A percentile compares a stretch with the other conserved stretches of the same genome.
Evolutionary conservation across 2,329 filamentous ascomycete species (phyloP).

Genomic region (Botryotinia convoluta): DNA sequence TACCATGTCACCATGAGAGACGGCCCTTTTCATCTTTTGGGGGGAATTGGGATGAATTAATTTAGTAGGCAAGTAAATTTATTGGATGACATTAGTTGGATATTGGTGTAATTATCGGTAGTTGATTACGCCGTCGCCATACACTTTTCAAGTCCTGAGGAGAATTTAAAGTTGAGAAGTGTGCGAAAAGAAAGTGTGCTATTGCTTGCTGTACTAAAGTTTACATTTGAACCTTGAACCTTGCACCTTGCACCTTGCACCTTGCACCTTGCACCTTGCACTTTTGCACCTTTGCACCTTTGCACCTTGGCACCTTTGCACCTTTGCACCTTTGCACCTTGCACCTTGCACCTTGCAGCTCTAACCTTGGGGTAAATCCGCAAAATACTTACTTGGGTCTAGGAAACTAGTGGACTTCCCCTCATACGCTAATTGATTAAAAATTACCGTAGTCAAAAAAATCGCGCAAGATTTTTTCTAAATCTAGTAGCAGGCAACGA

Average conservation of each 20-base stretch:
- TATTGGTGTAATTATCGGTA: not conserved
- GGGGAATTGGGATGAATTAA: not conserved
- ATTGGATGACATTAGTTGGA: not conserved
- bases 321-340: not conserved
- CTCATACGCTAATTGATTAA: not conserved
- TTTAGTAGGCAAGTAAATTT: not conserved
- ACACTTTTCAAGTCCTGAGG: not conserved
- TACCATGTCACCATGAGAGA: slow-evolving; percentile 14
- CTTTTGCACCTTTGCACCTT: not conserved
- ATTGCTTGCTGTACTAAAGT: not conserved
- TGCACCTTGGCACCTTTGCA: not conserved
- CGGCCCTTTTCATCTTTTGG: slow-evolving; percentile 3
- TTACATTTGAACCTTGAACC: not conserved
- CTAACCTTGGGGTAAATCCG: slow-evolving; percentile 1
- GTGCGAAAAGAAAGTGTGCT: not conserved
- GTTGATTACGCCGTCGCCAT: not conserved
- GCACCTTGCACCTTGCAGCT: not conserved
- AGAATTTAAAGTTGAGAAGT: not conserved
- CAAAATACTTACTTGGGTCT: not conserved
- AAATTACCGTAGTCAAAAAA: not conserved
- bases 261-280: not conserved
- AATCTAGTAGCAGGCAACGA: not conserved
- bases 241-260: not conserved
- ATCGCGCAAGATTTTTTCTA: not conserved
- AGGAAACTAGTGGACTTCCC: not conserved